Evolutionary conservation across 2,329 filamentous ascomycete species (phyloP).

Genomic region (Pseudogymnoascus sp.): DNA sequence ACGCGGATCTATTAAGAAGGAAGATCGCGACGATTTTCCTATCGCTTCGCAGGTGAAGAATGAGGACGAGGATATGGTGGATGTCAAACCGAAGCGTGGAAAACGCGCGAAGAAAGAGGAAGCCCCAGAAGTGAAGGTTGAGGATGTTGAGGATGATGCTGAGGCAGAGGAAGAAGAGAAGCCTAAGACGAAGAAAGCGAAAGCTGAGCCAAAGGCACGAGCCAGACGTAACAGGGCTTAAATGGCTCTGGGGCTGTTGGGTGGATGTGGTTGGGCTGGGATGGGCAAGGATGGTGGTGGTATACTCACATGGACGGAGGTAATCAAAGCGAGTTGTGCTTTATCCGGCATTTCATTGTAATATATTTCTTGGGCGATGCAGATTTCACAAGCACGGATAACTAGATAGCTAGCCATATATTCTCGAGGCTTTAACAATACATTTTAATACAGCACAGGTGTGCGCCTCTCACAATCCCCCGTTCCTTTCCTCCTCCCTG

Average conservation of each 20-base stretch:
- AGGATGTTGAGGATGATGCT: conserved; percentile 17
- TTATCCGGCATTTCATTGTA: not conserved
- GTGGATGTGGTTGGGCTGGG: not conserved
- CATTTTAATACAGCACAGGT: not conserved
- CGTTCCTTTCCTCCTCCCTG: not conserved
- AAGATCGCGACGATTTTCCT: conserved; percentile 16
- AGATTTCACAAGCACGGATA: not conserved
- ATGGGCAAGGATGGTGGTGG: not conserved
- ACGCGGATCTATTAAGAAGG: conserved; percentile 16
- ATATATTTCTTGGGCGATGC: not conserved
- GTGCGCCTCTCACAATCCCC: not conserved
- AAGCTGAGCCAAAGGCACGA: conserved; percentile 9
- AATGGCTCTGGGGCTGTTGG: not conserved
- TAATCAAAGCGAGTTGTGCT: not conserved
- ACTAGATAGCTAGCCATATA: not conserved
- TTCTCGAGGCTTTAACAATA: not conserved
- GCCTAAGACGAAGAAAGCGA: not conserved
- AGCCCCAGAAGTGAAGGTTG: conserved; percentile 20
- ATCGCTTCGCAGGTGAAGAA: conserved; percentile 23
- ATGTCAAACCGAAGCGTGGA: conserved; percentile 29
- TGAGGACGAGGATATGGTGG: conserved; percentile 23
- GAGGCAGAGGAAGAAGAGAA: conserved; percentile 15
- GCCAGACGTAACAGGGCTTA: not conserved
- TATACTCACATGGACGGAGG: not conserved
- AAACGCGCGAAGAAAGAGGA: conserved; percentile 23